Evolutionary conservation across 2,329 filamentous ascomycete species (phyloP).

Genomic region (Fusarium mundagurra): DNA sequence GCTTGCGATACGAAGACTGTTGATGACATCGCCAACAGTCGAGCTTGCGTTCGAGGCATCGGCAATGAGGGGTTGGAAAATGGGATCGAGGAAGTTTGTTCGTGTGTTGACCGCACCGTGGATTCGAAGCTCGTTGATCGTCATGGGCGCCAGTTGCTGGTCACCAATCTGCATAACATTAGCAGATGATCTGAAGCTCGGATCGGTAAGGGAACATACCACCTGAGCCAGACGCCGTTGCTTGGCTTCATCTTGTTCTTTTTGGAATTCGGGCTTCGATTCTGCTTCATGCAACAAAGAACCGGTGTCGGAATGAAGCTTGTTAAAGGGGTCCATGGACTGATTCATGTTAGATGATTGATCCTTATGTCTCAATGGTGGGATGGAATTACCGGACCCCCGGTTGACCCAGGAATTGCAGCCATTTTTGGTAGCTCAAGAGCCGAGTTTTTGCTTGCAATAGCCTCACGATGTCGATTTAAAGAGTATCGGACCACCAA

Average conservation of each 20-base stretch:
- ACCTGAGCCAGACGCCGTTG: slow-evolving; percentile 52
- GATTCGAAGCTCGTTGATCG: slow-evolving; percentile 85
- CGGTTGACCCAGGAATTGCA: slow-evolving; percentile 44
- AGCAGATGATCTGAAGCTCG: slow-evolving; percentile 3
- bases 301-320: slow-evolving; percentile 52
- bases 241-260: slow-evolving; percentile 52
- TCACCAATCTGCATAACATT: slow-evolving; percentile 58
- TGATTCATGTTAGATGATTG: slow-evolving; percentile 41
- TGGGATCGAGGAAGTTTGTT: slow-evolving; percentile 80
- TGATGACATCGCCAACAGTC: slow-evolving; percentile 82
- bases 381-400: slow-evolving; percentile 44
- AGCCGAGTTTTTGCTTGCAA: slow-evolving; percentile 30
- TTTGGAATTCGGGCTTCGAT: slow-evolving; percentile 48
- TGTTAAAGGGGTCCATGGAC: slow-evolving; percentile 51
- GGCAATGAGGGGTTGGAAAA: slow-evolving; percentile 81
- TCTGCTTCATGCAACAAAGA: slow-evolving; percentile 53
- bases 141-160: slow-evolving; percentile 88
- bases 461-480: slow-evolving; percentile 32
- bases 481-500: slow-evolving; percentile 31
- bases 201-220: slow-evolving; percentile 37
- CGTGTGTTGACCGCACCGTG: slow-evolving; percentile 87
- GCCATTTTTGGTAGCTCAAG: slow-evolving; percentile 46
- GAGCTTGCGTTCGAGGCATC: slow-evolving; percentile 73
- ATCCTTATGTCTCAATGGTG: neutral
- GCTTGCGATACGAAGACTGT: slow-evolving; percentile 74